Evolutionary conservation across 805 yeast species (phyloP).

Genomic region (Kodamaea sagamina): DNA sequence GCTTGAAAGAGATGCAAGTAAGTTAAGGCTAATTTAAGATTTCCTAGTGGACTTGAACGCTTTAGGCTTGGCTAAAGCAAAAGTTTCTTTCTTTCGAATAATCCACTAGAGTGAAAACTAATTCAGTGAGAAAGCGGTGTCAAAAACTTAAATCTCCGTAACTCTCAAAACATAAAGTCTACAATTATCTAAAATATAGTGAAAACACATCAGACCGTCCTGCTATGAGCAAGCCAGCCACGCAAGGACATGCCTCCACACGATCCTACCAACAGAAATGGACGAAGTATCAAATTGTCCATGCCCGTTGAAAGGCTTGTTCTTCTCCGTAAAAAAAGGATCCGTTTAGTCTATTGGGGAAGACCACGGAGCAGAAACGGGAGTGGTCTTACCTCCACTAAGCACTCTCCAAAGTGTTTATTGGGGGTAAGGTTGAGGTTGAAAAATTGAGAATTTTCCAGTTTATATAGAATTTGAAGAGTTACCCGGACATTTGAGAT

Average conservation of each 20-base stretch:
- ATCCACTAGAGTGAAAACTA: no score
- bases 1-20: no score
- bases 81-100: no score
- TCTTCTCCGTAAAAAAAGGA: slow-evolving; percentile 62
- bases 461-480: neutral
- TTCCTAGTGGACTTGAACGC: no score
- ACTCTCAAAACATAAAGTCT: no score
- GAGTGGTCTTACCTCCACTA: slow-evolving; percentile 36
- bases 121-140: no score
- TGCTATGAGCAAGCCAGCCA: slow-evolving; percentile 5
- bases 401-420: slow-evolving; percentile 9
- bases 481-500: neutral
- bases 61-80: no score
- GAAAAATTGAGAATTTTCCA: neutral
- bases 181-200: slow-evolving; percentile 10
- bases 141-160: no score
- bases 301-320: slow-evolving; percentile 45
- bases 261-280: slow-evolving; percentile 47
- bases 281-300: slow-evolving; percentile 52
- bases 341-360: slow-evolving; percentile 54
- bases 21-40: no score
- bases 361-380: slow-evolving; percentile 65
- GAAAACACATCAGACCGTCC: slow-evolving; percentile 3
- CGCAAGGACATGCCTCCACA: slow-evolving; percentile 30
- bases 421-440: slow-evolving; percentile 1